Evolutionary conservation across 306 rosid genomes (phyloP).

Genomic region (Fragaria vesca): DNA sequence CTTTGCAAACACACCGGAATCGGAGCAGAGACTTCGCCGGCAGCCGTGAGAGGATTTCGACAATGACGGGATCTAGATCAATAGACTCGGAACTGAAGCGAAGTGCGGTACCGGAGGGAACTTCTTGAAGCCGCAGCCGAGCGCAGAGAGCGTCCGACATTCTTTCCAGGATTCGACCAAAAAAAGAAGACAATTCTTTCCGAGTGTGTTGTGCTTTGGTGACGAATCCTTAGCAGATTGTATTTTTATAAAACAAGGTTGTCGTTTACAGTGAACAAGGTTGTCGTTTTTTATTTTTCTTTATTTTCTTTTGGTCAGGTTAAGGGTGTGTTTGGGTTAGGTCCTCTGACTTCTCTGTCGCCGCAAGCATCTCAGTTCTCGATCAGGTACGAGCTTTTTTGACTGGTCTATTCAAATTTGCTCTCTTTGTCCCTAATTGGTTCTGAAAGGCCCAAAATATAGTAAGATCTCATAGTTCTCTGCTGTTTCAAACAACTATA

Average conservation of each 20-base stretch:
- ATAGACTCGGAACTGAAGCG: background rate
- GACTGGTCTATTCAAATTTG: background rate
- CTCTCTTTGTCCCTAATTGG: background rate
- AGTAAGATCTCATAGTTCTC: background rate
- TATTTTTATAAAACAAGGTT: no score
- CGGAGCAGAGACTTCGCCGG: background rate
- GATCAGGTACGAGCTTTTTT: background rate
- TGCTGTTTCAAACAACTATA: background rate
- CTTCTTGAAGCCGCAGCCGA: background rate
- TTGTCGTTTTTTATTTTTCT: no score
- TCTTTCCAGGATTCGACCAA: no score
- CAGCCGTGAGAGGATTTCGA: background rate
- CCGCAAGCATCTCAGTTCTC: background rate
- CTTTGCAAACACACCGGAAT: background rate
- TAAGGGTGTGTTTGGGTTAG: no score
- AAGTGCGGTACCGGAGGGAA: background rate
- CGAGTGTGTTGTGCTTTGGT: no score
- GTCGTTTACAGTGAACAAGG: no score
- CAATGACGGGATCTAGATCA: background rate
- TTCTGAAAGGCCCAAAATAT: background rate
- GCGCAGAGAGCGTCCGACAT: background rate
- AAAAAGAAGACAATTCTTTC: no score
- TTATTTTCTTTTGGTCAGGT: no score
- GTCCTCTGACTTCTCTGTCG: no score
- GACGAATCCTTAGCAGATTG: no score